phyloP scores from a whole-genome alignment of 2,329 filamentous ascomycete species.

The Epichloe hybrida region DNA sequence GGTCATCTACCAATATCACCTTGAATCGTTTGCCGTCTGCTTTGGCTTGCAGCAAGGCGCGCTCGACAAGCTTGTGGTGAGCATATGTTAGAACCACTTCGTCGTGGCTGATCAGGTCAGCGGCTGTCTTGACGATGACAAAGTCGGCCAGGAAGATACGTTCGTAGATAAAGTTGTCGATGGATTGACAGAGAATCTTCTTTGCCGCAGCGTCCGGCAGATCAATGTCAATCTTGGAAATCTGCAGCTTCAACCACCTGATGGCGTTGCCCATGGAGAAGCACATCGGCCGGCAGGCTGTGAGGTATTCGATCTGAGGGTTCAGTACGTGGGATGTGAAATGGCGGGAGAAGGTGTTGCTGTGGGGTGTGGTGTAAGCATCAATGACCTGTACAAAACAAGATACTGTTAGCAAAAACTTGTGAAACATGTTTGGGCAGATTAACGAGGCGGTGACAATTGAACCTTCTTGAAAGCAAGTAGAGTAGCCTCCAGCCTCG shows the following conservation, averaged over 20 bases:
- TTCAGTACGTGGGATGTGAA: slow-evolving; percentile 83
- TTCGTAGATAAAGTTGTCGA: slow-evolving; percentile 83
- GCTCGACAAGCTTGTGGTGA: slow-evolving; percentile 74
- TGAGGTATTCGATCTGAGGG: slow-evolving; percentile 89
- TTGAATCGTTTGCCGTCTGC: slow-evolving; percentile 59
- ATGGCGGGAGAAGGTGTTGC: slow-evolving; percentile 76
- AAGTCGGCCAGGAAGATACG: slow-evolving; percentile 78
- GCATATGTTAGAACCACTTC: slow-evolving; percentile 81
- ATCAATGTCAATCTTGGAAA: slow-evolving; percentile 81
- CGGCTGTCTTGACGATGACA: slow-evolving; percentile 67
- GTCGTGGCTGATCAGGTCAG: slow-evolving; percentile 61
- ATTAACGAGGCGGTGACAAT: background rate
- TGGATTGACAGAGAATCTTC: slow-evolving; percentile 59
- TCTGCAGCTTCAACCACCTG: slow-evolving; percentile 82
- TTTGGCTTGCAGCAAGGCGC: slow-evolving; percentile 62
- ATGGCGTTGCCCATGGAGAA: slow-evolving; percentile 97
- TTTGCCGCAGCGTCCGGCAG: slow-evolving; percentile 73
- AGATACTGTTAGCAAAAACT: background rate
- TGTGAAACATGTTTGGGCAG: no score
- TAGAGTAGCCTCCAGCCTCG: slow-evolving; percentile 74
- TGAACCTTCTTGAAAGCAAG: slow-evolving; percentile 73
- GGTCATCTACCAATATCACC: slow-evolving; percentile 71
- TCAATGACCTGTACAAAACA: slow-evolving; percentile 56
- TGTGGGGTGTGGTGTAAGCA: slow-evolving; percentile 78
- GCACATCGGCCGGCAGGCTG: slow-evolving; percentile 86